These are phyloP conservation scores for Penicillium sp. DNA, from an alignment of 2,329 filamentous ascomycete species.

Conservation along the genomic window DNA sequence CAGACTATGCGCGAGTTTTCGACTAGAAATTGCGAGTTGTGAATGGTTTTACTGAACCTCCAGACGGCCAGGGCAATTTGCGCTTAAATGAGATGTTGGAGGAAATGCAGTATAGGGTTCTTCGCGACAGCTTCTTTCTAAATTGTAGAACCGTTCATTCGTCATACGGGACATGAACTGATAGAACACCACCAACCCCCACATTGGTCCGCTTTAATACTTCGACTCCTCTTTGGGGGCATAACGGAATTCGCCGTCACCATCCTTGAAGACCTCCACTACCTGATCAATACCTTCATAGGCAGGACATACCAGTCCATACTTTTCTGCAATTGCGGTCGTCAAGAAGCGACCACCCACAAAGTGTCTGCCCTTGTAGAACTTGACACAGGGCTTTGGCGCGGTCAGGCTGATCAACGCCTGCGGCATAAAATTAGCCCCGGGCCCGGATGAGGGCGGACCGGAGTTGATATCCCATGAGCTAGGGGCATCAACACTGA, in stretches of 20 bases:
- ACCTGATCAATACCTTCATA: conserved; percentile 87
- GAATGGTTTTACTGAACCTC: no score
- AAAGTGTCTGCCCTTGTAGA: conserved; percentile 84
- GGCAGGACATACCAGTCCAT: conserved; percentile 71
- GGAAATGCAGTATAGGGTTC: no score
- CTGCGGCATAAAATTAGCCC: conserved; percentile 71
- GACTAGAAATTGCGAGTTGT: no score
- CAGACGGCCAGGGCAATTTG: no score
- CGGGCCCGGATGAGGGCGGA: conserved; percentile 69
- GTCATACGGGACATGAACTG: no score
- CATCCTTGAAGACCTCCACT: conserved; percentile 59
- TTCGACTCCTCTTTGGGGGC: background rate
- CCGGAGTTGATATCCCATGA: conserved; percentile 91
- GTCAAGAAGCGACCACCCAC: conserved; percentile 86
- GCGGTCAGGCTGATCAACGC: conserved; percentile 84
- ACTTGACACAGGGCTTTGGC: conserved; percentile 80
- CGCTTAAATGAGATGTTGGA: no score
- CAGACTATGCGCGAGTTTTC: no score
- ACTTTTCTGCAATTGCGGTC: conserved; percentile 72
- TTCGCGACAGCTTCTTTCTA: no score
- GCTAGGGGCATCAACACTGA: conserved; percentile 86
- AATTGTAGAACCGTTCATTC: no score
- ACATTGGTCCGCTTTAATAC: background rate
- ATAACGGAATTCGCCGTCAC: conserved; percentile 30
- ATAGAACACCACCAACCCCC: background rate